These are phyloP conservation scores for Solanum hybrid DNA, from an alignment of 305 asterid genomes.

Conservation along the genomic window DNA sequence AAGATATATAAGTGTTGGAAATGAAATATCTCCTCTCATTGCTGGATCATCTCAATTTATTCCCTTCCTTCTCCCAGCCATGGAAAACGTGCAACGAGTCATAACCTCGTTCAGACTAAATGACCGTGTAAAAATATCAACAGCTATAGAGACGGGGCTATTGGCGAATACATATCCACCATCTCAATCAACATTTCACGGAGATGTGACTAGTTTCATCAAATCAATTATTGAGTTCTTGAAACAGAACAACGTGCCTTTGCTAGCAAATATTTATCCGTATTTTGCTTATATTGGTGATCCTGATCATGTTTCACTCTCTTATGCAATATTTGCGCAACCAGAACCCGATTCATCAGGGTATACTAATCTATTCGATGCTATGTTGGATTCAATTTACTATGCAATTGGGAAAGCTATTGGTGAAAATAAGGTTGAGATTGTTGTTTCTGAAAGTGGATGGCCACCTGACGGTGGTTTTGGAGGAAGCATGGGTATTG, in stretches of 20 bases:
- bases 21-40: constrained; percentile 14
- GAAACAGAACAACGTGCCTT: not conserved
- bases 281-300: constrained; percentile 16
- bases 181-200: constrained; percentile 10
- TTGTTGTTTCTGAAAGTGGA: constrained; percentile 42
- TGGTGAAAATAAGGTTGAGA: constrained; percentile 3
- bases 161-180: constrained; percentile 21
- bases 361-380: constrained; percentile 32
- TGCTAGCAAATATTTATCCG: constrained; percentile 22
- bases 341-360: not conserved
- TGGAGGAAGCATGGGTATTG: constrained; percentile 18
- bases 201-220: constrained; percentile 6
- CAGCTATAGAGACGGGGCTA: not conserved
- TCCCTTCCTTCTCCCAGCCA: constrained; percentile 8
- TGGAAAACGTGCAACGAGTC: constrained; percentile 19
- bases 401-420: constrained; percentile 26
- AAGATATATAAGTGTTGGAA: constrained; percentile 24
- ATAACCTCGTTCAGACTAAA: not conserved
- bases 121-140: constrained; percentile 18
- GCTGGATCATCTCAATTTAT: constrained; percentile 3
- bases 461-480: constrained; percentile 35
- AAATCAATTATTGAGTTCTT: constrained; percentile 12
- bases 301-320: constrained; percentile 8
- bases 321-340: constrained; percentile 16
- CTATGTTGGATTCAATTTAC: constrained; percentile 31